Evolutionary conservation across 1,139 yeast genomes (phyloP), one percentile per base, ranked within the genome.

Genomic region (Hyphopichia buzzinii): DNA sequence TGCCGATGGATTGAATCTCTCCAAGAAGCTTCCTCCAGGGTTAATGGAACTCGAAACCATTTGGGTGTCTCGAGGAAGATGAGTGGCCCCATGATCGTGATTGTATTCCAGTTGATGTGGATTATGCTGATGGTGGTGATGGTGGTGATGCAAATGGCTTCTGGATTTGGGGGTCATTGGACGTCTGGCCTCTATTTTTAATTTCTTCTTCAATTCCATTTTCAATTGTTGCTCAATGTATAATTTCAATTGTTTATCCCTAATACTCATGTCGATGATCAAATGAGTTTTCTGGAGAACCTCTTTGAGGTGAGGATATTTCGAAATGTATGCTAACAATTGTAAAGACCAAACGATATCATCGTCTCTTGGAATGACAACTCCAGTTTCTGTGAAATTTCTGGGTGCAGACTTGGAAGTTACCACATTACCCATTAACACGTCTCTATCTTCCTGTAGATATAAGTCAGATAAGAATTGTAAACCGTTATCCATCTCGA

Each of bases 341-440:
- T 92, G 97, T 37, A 92, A 69, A 4, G 95, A 84, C 96, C 97
- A 89, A 25, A 88, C 81, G 21, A 92, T 86, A 55, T 92, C 98
- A 54, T 90, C 97, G 44, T 87, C 95, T 42, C 88, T 76, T 1
- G 97, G 96, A 8, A 88, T 76, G 13, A 89, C 75, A 17, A 83
- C 81, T 2, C 96, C 95, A 2, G 74, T 66, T 39, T 82, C 77
- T 23, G 81, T 72, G 53, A 87, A 86, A 34, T 68, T 71, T 41
- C 96, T 69, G 5, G 89, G 90, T 0, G 73, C 66, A 24, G 60
- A 54, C 42, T 64, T 67, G 3, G 65, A 49, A 42, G 54, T 60
- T 16, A 55, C 46, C 36, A 55, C 42, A 17, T 50, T 47, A 14
- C 49, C 43, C 12, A 37, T 16, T 34, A 56, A 58, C 30, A 54